phyloP scores from a whole-genome alignment of 2,329 filamentous ascomycete species.

The Verticillium nonalfalfae region DNA sequence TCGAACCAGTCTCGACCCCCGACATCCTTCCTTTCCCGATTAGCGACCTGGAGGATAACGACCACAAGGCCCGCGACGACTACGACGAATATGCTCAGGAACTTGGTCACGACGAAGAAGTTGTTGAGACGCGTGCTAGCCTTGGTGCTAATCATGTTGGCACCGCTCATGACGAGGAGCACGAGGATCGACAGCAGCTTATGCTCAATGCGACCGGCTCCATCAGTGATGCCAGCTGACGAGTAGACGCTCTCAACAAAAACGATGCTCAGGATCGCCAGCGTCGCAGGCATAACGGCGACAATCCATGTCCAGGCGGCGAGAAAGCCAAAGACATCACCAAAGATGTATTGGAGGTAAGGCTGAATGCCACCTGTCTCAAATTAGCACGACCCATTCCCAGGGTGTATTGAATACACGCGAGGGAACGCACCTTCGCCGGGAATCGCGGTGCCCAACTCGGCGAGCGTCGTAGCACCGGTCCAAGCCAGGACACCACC shows the following conservation, averaged over 20 bases:
- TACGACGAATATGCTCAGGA: constrained; percentile 38
- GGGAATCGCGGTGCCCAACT: constrained; percentile 57
- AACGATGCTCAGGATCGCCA: constrained; percentile 58
- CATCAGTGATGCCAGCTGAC: constrained; percentile 37
- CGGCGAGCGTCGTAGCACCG: constrained; percentile 54
- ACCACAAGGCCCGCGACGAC: constrained; percentile 44
- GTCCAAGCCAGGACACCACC: constrained; percentile 59
- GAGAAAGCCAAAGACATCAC: constrained; percentile 55
- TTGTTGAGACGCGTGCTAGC: constrained; percentile 48
- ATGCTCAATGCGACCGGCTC: constrained; percentile 34
- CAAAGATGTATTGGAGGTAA: constrained; percentile 55
- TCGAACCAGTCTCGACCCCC: constrained; percentile 45
- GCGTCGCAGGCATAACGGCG: constrained; percentile 56
- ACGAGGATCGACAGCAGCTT: constrained; percentile 46
- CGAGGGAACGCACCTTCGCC: constrained; percentile 41
- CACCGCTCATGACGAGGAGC: constrained; percentile 37
- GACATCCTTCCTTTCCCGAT: constrained; percentile 24
- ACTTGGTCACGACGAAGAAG: constrained; percentile 50
- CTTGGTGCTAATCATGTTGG: constrained; percentile 50
- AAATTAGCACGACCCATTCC: neutral
- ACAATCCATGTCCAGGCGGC: constrained; percentile 62
- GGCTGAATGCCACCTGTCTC: constrained; percentile 51
- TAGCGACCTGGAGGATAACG: constrained; percentile 28
- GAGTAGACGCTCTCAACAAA: constrained; percentile 56
- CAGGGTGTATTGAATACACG: neutral